A percentile compares a stretch with the other conserved stretches of the same genome.
Conservation (phyloP, 108 stramenopile genomes). For the Schizochytrium sp. region DNA sequence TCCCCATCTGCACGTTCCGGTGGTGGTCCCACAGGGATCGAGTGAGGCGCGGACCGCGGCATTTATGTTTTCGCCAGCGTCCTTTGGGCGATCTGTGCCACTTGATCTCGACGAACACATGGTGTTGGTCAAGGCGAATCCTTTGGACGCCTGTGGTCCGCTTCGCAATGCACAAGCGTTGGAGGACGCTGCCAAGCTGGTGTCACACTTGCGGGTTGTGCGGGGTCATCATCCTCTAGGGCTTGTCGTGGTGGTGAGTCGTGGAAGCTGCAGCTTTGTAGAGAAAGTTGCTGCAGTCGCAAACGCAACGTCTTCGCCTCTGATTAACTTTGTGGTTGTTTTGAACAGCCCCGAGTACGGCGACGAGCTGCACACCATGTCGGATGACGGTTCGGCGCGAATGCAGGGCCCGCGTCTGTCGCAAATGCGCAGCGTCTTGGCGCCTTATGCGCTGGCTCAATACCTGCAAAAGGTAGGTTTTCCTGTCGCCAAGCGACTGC, state of each 20-base stretch:
- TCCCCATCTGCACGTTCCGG: neutral
- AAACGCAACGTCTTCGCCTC: neutral
- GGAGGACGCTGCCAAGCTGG: neutral
- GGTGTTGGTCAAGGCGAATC: neutral
- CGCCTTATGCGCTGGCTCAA: neutral
- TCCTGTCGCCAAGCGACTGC: neutral
- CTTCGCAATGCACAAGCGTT: neutral
- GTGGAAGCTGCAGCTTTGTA: neutral
- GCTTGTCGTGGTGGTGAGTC: neutral
- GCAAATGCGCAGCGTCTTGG: neutral
- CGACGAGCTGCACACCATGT: neutral
- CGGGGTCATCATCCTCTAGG: neutral
- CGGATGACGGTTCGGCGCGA: neutral
- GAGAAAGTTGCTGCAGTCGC: neutral
- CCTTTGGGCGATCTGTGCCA: neutral
- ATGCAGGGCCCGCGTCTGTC: neutral
- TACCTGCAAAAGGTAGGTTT: neutral
- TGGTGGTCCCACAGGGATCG: neutral
- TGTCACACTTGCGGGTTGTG: neutral
- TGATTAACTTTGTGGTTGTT: neutral
- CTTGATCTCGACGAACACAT: neutral
- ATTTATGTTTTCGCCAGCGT: neutral
- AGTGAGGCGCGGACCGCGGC: neutral
- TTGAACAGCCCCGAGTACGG: neutral
- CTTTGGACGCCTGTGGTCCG: neutral